A percentile compares a stretch with the other conserved stretches of the same genome.
These are phyloP conservation scores for Clonostachys solani DNA, from an alignment of 2,329 filamentous ascomycete genomes.

Conservation along the genomic window DNA sequence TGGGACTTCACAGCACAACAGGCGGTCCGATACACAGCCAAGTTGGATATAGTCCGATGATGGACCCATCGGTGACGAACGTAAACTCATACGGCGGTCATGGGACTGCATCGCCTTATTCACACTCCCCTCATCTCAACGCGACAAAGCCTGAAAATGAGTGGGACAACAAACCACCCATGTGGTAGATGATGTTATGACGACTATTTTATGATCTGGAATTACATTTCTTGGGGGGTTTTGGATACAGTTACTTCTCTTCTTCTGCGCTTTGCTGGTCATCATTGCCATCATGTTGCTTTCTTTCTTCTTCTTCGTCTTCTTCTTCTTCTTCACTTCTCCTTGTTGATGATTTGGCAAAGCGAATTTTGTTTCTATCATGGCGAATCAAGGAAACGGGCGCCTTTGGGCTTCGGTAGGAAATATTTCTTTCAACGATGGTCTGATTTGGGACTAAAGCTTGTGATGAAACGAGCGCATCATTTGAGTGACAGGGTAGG, in stretches of 20 bases:
- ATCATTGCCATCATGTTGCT: conserved; percentile 2
- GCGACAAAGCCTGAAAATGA: conserved; percentile 10
- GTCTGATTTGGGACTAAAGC: not conserved
- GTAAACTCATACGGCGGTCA: conserved; percentile 30
- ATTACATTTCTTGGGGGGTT: conserved; percentile 1
- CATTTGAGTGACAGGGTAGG: too few species aligned
- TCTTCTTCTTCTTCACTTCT: conserved; percentile 5
- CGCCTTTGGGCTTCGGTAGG: not conserved
- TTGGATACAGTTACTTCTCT: conserved; percentile 9
- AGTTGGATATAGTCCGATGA: conserved; percentile 21
- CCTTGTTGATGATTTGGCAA: conserved; percentile 3
- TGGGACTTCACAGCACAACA: conserved; percentile 21
- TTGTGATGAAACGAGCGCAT: not conserved
- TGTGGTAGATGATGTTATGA: too few species aligned
- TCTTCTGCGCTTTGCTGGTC: conserved; percentile 6
- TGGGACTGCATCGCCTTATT: conserved; percentile 25
- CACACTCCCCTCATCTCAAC: conserved; percentile 24
- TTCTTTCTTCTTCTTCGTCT: conserved; percentile 3
- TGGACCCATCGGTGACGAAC: conserved; percentile 22
- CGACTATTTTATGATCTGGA: too few species aligned
- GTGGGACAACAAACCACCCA: conserved; percentile 10
- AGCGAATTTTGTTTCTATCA: not conserved
- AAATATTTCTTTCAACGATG: not conserved
- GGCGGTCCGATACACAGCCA: conserved; percentile 15
- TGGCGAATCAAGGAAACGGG: not conserved